Evolutionary conservation across 768 basidiomycete species (phyloP), one percentile per base, ranked within the genome.

Genomic region (Polyporus arcularius): DNA sequence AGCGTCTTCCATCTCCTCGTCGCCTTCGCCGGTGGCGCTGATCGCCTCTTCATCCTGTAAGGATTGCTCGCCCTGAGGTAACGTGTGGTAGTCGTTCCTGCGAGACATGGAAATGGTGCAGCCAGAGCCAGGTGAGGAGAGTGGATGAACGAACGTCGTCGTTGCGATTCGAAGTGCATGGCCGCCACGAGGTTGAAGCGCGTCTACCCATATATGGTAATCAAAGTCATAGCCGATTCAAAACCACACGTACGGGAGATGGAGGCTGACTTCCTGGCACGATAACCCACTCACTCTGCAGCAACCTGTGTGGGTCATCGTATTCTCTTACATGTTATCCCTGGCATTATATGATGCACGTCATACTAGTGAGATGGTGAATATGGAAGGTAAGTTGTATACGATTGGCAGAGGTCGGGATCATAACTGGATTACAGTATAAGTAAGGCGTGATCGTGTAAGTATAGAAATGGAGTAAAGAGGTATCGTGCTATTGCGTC

Each of bases 1-100:
- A 11, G 72, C 77, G 61, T 83, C 81, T 69, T 92, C 89, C 91
- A 93, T 93, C 56, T 86, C 79, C 71, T 92, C 89, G 75, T 92
- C 90, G 43, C 80, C 88, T 65, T 82, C 82, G 4, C 81, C 85
- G 56, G 77, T 76, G 35, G 76, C 88, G 56, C 84, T 87, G 32
- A 85, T 68, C 28, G 69, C 75, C 52, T 88, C 90, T 58, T 91
- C 89, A 62, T 86, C 85, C 57, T 85, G 85, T 48, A 84, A 57
- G 26, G 55, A 52, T 40, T 54, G 61, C 4, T 63, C 61, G 38
- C 26, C 57, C 14, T 46, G 43, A 15, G 61, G 47, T 18, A 62
- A 8, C 21, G 51, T 30, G 53, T 18, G 53, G 38, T 63, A 63
- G 32, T 63, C 62, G 31, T 53, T 46, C 49, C 57, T 38, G 12